A percentile compares a stretch with the other conserved stretches of the same genome.
Conservation (phyloP, 78 protist genomes). For the Guillardia theta region DNA sequence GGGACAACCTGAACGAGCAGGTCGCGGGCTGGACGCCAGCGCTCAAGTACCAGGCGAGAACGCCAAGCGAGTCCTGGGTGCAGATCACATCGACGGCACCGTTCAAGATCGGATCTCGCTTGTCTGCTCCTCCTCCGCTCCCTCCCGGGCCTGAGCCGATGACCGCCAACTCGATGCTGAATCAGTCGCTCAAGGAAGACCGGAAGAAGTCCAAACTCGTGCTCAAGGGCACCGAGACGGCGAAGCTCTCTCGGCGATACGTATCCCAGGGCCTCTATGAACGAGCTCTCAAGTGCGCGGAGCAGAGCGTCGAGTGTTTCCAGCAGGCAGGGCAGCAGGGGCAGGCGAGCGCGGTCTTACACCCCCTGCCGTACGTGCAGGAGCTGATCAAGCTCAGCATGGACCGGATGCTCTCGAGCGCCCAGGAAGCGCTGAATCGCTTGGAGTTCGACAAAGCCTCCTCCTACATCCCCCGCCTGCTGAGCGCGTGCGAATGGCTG, state of each 20-base stretch:
- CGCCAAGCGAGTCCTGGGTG: too few relatives aligned
- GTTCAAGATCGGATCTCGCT: neutral
- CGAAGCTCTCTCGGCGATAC: neutral
- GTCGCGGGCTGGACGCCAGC: neutral
- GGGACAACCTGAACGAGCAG: neutral
- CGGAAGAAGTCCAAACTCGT: neutral
- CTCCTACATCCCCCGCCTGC: neutral
- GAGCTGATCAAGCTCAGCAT: neutral
- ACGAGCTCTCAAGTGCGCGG: neutral
- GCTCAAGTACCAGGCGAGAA: too few relatives aligned
- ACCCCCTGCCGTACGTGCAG: neutral
- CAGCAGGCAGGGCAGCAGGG: neutral
- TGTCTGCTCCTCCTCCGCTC: too few relatives aligned
- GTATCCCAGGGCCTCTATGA: neutral
- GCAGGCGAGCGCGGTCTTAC: neutral
- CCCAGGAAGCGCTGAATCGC: neutral
- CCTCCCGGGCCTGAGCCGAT: neutral
- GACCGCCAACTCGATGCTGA: neutral
- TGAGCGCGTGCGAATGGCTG: neutral
- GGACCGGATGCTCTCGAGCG: neutral
- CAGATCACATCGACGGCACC: neutral
- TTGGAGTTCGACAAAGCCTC: neutral
- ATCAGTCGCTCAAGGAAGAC: neutral
- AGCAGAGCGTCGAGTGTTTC: neutral
- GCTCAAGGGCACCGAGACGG: neutral